Conservation (phyloP, 805 yeast genomes). For the Danielia oregonensis region DNA sequence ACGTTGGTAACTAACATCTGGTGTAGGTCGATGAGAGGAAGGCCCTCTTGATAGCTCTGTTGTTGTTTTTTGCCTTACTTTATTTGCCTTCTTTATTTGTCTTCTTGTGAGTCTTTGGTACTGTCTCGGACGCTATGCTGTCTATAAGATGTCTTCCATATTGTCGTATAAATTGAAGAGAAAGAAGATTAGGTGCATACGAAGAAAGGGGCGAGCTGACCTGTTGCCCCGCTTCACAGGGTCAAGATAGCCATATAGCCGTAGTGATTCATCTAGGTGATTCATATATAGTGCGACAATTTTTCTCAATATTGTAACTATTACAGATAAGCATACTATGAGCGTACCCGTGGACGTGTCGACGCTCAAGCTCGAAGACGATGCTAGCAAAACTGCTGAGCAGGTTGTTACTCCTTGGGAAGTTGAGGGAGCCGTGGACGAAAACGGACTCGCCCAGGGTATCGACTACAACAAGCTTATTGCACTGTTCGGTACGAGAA, state of each 20-base stretch:
- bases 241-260: too few relatives aligned
- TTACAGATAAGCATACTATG: conserved; percentile 6
- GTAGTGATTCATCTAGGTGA: too few relatives aligned
- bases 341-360: conserved; percentile 14
- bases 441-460: conserved; percentile 76
- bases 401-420: conserved; percentile 88
- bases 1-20: conserved; percentile 13
- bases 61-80: background rate
- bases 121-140: too few relatives aligned
- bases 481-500: conserved; percentile 80
- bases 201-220: too few relatives aligned
- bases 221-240: too few relatives aligned
- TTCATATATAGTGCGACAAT: background rate
- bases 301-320: background rate
- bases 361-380: conserved; percentile 13
- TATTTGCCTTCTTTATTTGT: too few relatives aligned
- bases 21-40: too few relatives aligned
- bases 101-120: too few relatives aligned
- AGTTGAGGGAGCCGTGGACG: conserved; percentile 96
- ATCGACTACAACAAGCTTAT: conserved; percentile 91
- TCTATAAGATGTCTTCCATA: too few relatives aligned
- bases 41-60: background rate
- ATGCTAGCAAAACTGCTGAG: conserved; percentile 15
- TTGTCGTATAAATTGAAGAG: too few relatives aligned
- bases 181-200: too few relatives aligned